These are phyloP conservation scores for Cylindrodendrum hubeiense DNA, from an alignment of 2,329 filamentous ascomycete species.

Conservation along the genomic window DNA sequence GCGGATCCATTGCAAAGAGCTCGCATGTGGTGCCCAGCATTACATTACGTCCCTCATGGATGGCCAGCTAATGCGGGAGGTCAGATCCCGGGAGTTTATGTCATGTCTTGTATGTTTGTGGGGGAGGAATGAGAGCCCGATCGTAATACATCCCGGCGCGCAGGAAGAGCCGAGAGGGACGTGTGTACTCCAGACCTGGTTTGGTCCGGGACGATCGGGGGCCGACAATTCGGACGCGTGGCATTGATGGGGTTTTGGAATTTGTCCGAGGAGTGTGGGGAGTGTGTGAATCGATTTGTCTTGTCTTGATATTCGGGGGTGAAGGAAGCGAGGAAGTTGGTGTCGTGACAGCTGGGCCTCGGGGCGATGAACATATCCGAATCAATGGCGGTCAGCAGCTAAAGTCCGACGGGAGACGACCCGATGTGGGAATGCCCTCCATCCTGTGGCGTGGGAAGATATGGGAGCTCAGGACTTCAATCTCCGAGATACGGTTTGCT, in stretches of 20 bases:
- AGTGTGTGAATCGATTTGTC: not conserved
- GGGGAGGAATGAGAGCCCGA: slow-evolving; percentile 14
- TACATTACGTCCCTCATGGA: not conserved
- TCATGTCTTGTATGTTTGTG: slow-evolving; percentile 16
- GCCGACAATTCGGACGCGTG: slow-evolving; percentile 1
- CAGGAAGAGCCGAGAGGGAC: not conserved
- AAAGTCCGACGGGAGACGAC: not conserved
- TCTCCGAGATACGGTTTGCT: not conserved
- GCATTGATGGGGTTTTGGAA: not conserved
- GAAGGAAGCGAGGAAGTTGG: not conserved
- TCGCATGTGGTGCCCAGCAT: not conserved
- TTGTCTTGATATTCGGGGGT: not conserved
- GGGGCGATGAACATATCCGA: not conserved
- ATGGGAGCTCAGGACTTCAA: not conserved
- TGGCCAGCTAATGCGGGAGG: not conserved
- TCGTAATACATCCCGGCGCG: not conserved
- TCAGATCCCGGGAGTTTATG: not conserved
- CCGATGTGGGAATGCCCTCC: not conserved
- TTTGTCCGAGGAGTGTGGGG: not conserved
- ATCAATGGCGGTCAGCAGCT: not conserved
- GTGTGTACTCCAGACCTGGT: not conserved
- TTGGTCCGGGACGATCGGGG: not conserved
- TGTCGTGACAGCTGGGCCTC: not conserved
- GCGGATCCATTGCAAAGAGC: not conserved
- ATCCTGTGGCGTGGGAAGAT: not conserved